Base-by-base conservation (phyloP, 75 land plant genomes). In the Picea glauca region DNA sequence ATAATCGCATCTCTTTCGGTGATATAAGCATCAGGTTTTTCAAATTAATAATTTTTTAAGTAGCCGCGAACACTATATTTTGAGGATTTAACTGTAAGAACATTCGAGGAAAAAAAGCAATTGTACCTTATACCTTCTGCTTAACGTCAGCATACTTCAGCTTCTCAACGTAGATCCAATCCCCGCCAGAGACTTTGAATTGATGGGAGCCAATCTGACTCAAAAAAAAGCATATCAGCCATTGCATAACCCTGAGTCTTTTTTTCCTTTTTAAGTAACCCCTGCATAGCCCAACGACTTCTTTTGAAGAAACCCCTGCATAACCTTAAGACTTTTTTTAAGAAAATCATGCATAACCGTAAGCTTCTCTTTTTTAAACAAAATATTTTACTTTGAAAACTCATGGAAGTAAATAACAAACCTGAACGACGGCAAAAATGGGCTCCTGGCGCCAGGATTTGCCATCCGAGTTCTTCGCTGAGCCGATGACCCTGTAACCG, bases 181-280 rank as follows among this genome's bases (percentile, higher is more conserved):
- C 99, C 43, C 91, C 94, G 77, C 91, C 87, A 80, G 91, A 90
- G 62, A 98, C 98, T 81, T 95, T 98, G 80, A 98, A 98, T 78
- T 95, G 99, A 85, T 95, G 98, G 35, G 99, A 88, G 12, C 99
- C 99, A 83, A 97, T 82, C 98, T 97, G 80, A 58, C 83, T 14
- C 64, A 78, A 77, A 3, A n/a, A 43, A 3, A 79, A n/a, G 8
- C 58, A 75, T 5, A 40, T 17, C 35, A 30, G 63, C 21, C 23
- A 20, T 62, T 62, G 63, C 20, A 62, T 6, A 20, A 21, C 8
- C 63, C 18, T 20, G 4, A 4, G 23, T 62, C 20, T 9, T 62
- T 4, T 62, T 23, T 3, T 62, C 21, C 7, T 18, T 61, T 3
- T 18, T 18, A 3, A 62, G 23, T 20, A 62, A 62, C 63, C n/a